These are phyloP conservation scores for Penicillium sp. DNA, from an alignment of 2,329 filamentous ascomycete genomes.

Conservation along the genomic window DNA sequence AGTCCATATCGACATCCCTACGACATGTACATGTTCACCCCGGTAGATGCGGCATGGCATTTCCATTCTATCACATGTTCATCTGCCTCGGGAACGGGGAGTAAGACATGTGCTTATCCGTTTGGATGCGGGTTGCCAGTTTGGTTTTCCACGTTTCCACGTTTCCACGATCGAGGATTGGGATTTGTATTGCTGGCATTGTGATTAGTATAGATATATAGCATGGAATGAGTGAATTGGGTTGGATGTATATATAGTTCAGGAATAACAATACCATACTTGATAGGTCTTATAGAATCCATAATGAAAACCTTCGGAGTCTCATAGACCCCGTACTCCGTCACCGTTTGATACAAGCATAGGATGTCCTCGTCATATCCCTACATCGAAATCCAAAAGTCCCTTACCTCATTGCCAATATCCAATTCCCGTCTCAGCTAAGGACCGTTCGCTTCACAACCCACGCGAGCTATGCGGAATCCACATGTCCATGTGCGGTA, in stretches of 20 bases:
- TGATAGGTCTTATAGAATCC: no score
- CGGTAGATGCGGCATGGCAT: background rate
- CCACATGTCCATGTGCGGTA: constrained; percentile 2
- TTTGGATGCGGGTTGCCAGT: constrained; percentile 3
- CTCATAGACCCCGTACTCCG: background rate
- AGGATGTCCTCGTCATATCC: background rate
- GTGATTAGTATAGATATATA: background rate
- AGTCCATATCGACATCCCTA: background rate
- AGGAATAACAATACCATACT: background rate
- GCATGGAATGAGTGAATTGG: background rate
- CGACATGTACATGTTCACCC: background rate
- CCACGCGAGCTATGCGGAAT: background rate
- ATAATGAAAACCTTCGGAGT: background rate
- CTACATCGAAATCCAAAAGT: background rate
- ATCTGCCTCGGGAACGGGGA: background rate
- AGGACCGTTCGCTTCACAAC: constrained; percentile 8
- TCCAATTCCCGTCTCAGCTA: background rate
- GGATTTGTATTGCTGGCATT: background rate
- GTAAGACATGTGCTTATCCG: constrained; percentile 3
- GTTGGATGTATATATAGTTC: background rate
- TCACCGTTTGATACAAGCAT: background rate
- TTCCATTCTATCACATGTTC: background rate
- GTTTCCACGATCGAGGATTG: constrained; percentile 1
- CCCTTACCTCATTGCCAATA: background rate
- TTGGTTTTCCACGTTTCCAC: constrained; percentile 3